Base-by-base conservation (phyloP, 2,329 filamentous ascomycete species). In the Cytospora mali region DNA sequence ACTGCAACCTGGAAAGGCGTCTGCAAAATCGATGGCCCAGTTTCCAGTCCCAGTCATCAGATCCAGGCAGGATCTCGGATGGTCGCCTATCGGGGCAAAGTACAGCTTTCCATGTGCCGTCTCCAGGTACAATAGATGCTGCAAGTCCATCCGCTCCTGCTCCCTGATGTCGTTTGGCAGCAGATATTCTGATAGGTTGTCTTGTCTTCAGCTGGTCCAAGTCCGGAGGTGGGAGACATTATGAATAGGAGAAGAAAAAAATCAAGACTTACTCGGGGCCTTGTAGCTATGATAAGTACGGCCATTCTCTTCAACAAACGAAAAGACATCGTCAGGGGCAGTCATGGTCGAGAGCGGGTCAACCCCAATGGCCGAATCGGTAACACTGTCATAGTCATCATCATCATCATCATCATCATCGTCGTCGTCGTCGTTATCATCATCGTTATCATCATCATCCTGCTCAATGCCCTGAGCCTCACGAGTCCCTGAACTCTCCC, bases 251-350 rank as follows among this genome's bases (percentile, higher is more conserved):
- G n/a, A n/a, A n/a, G n/a, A n/a, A n/a, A n/a, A n/a, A n/a, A n/a
- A n/a, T n/a, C n/a, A n/a, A n/a, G 23, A n/a, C 61, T 25, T 58
- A 73, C 72, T 72, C 53, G 71, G 71, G 68, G 71, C 58, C 27
- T 66, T 61, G 23, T 64, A 66, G 31, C 62, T 59, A 21, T 66
- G 64, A 35, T 62, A 66, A 23, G 64, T 66, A 29, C 64, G 57
- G 25, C 60, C 55, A 25, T 67, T 60, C 51, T 63, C 64, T 46
- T 60, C 50, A 25, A 64, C 60, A 23, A 66, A 64, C n/a, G 57
- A 50, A 18, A 57, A 58, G 55, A 64, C 55, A 14, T 54, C 61
- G 10, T 54, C 52, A 4, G 52, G 52, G 18, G 58, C 62, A 7
- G 62, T 62, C 62, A 62, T 62, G 25, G 54, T 62, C 6, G 59